Base-by-base conservation (phyloP, 2,329 filamentous ascomycete species). In the Nemania bipapillata region DNA sequence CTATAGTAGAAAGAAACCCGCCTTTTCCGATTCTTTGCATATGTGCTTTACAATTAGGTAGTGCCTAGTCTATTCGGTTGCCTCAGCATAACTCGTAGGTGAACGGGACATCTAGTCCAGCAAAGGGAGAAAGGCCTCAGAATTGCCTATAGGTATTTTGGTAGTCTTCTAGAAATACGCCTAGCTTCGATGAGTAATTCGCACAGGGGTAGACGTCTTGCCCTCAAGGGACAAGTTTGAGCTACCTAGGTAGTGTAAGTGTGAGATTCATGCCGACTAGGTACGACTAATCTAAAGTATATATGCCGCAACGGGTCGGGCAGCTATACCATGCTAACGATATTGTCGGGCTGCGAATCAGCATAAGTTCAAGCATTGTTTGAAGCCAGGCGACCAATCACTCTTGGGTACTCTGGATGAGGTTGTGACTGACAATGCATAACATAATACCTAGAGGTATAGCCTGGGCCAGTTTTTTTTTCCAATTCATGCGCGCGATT, bases 181-280 rank as follows among this genome's bases (percentile, higher is more conserved):
- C 40, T 26, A 4, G 47, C 11, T 47, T 50, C 24, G 15, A 32
- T 17, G 4, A 26, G 42, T 26, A 54, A 40, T 15, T 50, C 3
- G 53, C 26, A 24, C 28, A 55, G 40, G 50, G 30, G n/a, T 53
- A 20, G 40, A 30, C 15, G 30, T 24, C 20, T 60, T 49, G 52
- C 32, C 30, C 32, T 54, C 50, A 24, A 47, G 42, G 52, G 50
- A 58, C 45, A 30, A 62, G 63, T 55, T 63, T 58, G 66, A 55
- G 28, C 47, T 53, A 40, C n/a, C 52, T 58, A 32, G 49, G 56
- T 60, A 35, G 40, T 24, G 22, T 50, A 63, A 40, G 56, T 57
- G 56, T 47, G 20, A 65, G 58, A 65, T 49, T 65, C 55, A 65
- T 65, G 66, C 66, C 45, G 60, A 65, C 9, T 20, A 42, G 24